Base-by-base conservation (phyloP, 306 rosid species). In the Bauhinia variegata region DNA sequence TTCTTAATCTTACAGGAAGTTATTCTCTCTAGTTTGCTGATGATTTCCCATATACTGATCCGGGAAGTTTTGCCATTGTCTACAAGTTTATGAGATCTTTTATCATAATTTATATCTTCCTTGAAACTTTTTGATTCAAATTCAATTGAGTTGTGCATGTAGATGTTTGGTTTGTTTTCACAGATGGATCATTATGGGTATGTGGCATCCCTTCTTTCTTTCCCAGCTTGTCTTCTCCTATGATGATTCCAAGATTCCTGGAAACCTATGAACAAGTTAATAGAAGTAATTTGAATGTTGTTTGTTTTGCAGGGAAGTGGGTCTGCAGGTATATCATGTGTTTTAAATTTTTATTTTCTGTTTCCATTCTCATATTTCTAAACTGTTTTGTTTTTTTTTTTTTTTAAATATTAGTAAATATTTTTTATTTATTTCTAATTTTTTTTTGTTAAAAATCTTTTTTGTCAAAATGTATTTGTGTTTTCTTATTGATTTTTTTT, bases 161-260 rank as follows among this genome's bases (percentile, higher is more conserved):
- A 36, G 99, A 95, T 72, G 87, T 95, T 60, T 89, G 96, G 19
- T 90, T 90, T 80, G 89, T 95, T 82, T 95, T 90, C 57, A 82
- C 92, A 0, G 99, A 95, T 77, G 99, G 99, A 14, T 95, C 99
- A 3, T 81, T 95, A 95, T 95, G 95, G 2, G 99, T 95, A 85
- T 12, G 89, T 76, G 34, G 64, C 41, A 50, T 39, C 47, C 48
- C 32, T 48, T 73, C 37, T 14, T 47, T 64, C 11, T n/a, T n/a
- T 19, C 5, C 62, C 19, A 14, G 62, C 51, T 52, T 50, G 17
- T 31, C 32, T 14, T 28, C 23, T 47, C 64, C 14, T 43, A 36
- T 50, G 14, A 54, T 14, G 12, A 60, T 49, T 63, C 65, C 30
- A 37, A 16, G 31, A 9, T 11, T 66, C 34, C 16, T 44, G 69